Conservation (phyloP, 73 alveolate species). For the Paramecium octaurelia region DNA sequence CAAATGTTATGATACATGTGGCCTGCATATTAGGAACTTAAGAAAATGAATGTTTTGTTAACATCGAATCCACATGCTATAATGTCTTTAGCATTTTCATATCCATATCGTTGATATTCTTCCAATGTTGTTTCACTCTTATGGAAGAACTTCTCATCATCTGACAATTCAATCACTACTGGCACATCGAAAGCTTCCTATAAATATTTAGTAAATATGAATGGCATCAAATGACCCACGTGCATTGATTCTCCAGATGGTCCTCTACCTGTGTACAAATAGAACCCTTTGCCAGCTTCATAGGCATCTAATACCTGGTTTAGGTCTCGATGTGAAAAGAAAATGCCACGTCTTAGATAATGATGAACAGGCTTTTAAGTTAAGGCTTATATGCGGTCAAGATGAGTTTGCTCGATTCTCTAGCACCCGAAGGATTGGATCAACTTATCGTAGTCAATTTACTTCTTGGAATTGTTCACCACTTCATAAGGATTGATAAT, state of each 20-base stretch:
- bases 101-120: slow-evolving; percentile 82
- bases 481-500: background rate
- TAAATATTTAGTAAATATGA: slow-evolving; percentile 95
- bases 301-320: slow-evolving; percentile 79
- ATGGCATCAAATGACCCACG: slow-evolving; percentile 96
- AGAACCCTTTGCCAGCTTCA: slow-evolving; percentile 94
- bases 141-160: slow-evolving; percentile 98
- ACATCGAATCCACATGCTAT: slow-evolving; percentile 99
- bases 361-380: slow-evolving; percentile 94
- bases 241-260: slow-evolving; percentile 99
- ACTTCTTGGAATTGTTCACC: background rate
- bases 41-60: slow-evolving; percentile 97
- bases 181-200: slow-evolving; percentile 99
- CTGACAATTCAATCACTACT: slow-evolving; percentile 97
- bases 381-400: slow-evolving; percentile 67
- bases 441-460: slow-evolving; percentile 61
- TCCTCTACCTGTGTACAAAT: slow-evolving; percentile 98
- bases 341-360: slow-evolving; percentile 96
- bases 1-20: slow-evolving; percentile 91
- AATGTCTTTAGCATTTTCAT: slow-evolving; percentile 96
- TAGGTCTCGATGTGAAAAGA: slow-evolving; percentile 98
- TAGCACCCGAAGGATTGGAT: slow-evolving; percentile 47
- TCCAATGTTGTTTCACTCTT: slow-evolving; percentile 65
- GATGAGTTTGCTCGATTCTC: background rate
- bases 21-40: slow-evolving; percentile 92